Evolutionary conservation across 2,329 filamentous ascomycete species (phyloP).

Genomic region (Zelopaecilomyces penicillatus): DNA sequence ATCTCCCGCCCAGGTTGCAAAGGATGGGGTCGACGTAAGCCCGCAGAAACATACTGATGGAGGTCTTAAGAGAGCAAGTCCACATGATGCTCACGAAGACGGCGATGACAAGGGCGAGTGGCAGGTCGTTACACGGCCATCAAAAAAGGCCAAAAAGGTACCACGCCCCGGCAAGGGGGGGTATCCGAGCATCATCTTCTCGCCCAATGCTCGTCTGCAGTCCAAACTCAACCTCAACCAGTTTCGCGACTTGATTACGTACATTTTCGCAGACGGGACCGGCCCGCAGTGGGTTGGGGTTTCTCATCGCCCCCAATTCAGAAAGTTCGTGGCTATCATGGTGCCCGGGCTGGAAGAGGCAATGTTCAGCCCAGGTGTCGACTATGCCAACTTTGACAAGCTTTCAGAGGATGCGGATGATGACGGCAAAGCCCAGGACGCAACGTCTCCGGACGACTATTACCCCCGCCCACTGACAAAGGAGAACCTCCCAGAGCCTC

Average conservation of each 20-base stretch:
- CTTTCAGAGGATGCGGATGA: constrained; percentile 17
- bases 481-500: constrained; percentile 41
- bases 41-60: constrained; percentile 22
- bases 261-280: constrained; percentile 57
- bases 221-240: constrained; percentile 54
- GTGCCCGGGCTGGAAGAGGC: constrained; percentile 82
- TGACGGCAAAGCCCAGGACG: constrained; percentile 23
- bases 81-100: constrained; percentile 31
- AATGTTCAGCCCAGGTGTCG: constrained; percentile 65
- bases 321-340: constrained; percentile 83
- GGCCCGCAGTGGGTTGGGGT: constrained; percentile 59
- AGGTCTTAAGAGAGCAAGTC: constrained; percentile 41
- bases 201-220: constrained; percentile 48
- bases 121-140: constrained; percentile 46
- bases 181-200: constrained; percentile 53
- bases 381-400: constrained; percentile 40
- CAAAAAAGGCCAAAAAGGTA: constrained; percentile 54
- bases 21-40: constrained; percentile 7
- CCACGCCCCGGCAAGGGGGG: constrained; percentile 47
- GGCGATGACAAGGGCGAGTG: constrained; percentile 37
- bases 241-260: constrained; percentile 55
- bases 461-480: constrained; percentile 46
- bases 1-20: constrained; percentile 1
- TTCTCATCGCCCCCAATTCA: constrained; percentile 52
- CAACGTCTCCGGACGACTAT: constrained; percentile 49